Evolutionary conservation across 352 stramenopile species (phyloP).

Genomic region (Globisporangium viniferum): DNA sequence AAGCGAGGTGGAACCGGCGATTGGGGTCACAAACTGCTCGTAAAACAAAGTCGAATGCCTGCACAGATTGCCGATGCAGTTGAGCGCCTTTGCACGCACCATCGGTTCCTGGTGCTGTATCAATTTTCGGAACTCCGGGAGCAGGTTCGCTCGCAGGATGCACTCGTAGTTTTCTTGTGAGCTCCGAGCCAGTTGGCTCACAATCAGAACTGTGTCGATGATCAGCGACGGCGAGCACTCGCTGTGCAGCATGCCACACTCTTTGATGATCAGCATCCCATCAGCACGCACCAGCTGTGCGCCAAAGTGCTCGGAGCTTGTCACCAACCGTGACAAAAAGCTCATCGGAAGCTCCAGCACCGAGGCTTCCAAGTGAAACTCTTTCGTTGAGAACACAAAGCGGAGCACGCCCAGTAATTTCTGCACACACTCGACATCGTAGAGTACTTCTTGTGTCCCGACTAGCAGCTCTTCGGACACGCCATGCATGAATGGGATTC

Average conservation of each 20-base stretch:
- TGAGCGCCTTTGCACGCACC: conserved; percentile 86
- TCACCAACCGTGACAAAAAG: conserved; percentile 82
- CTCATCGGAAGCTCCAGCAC: conserved; percentile 71
- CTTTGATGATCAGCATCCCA: conserved; percentile 67
- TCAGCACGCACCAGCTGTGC: conserved; percentile 70
- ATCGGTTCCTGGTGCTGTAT: conserved; percentile 62
- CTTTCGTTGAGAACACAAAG: conserved; percentile 54
- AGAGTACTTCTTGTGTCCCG: conserved; percentile 66
- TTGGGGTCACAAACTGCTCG: conserved; percentile 37
- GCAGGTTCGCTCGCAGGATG: conserved; percentile 51
- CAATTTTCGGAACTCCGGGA: conserved; percentile 55
- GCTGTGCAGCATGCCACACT: conserved; percentile 49
- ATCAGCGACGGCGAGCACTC: conserved; percentile 58
- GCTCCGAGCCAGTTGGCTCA: conserved; percentile 85
- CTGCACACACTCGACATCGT: conserved; percentile 62
- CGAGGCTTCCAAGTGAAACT: conserved; percentile 51
- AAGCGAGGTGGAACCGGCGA: conserved; percentile 28
- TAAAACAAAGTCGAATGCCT: conserved; percentile 91
- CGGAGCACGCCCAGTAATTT: conserved; percentile 62
- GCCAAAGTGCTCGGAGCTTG: conserved; percentile 82
- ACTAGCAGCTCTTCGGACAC: conserved; percentile 65
- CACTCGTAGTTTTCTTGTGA: conserved; percentile 69
- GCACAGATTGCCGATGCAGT: conserved; percentile 92
- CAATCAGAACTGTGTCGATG: conserved; percentile 79
- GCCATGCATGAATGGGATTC: conserved; percentile 72